Percentiles rank a stretch among this genome's conserved stretches.
phyloP scores from a whole-genome alignment of 2,329 filamentous ascomycete genomes.

The Tympanopsis confertula region DNA sequence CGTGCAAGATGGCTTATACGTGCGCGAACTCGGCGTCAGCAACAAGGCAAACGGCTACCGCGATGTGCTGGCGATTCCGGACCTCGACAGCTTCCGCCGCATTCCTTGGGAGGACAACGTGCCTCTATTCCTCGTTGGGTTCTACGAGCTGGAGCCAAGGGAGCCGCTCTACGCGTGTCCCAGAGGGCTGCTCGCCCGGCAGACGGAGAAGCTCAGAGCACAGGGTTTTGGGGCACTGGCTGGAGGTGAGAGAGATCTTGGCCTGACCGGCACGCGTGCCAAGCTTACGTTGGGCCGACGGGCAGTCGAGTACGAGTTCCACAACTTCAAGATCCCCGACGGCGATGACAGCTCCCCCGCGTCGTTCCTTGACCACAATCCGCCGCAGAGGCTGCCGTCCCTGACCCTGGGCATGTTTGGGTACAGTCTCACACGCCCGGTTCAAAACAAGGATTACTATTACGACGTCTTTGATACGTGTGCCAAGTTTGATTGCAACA shows the following conservation, averaged over 20 bases:
- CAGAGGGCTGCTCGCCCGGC: not conserved
- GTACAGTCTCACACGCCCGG: conserved; percentile 65
- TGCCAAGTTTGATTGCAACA: conserved; percentile 56
- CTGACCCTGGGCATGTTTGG: conserved; percentile 76
- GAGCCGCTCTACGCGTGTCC: conserved; percentile 8
- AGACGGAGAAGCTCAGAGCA: conserved; percentile 44
- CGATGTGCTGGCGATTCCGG: conserved; percentile 63
- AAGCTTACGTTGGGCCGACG: not conserved
- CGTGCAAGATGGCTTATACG: conserved; percentile 75
- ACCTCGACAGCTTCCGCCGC: conserved; percentile 57
- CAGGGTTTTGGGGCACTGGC: conserved; percentile 62
- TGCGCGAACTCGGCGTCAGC: conserved; percentile 62
- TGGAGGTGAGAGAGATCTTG: conserved; percentile 42
- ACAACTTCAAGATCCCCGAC: conserved; percentile 52
- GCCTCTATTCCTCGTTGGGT: conserved; percentile 66
- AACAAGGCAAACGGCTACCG: conserved; percentile 71
- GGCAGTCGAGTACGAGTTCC: conserved; percentile 71
- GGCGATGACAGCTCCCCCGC: conserved; percentile 14
- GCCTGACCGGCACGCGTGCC: too few species aligned
- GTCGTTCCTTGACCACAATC: conserved; percentile 52
- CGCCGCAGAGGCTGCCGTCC: conserved; percentile 49
- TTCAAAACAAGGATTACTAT: conserved; percentile 74
- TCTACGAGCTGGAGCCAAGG: conserved; percentile 57
- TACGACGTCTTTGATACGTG: conserved; percentile 67
- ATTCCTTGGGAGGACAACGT: conserved; percentile 72